Evolutionary conservation across 441 rosid genomes (phyloP).

Genomic region (Biscutella auriculata): DNA sequence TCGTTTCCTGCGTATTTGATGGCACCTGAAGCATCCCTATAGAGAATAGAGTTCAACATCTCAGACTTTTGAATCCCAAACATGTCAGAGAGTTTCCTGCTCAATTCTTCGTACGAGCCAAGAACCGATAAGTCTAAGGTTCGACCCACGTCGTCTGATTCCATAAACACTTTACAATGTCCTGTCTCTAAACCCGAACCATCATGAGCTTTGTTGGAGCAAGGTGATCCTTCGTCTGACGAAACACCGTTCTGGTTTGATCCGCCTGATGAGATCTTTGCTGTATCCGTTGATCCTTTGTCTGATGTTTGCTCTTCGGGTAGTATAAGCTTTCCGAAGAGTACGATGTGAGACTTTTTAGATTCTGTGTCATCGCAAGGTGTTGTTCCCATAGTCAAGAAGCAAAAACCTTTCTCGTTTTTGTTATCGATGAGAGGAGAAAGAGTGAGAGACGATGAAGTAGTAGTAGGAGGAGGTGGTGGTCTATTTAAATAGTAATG

Average conservation of each 20-base stretch:
- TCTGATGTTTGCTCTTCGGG: slow-evolving; percentile 49
- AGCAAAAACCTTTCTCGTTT: slow-evolving; percentile 42
- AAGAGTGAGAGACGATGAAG: slow-evolving; percentile 31
- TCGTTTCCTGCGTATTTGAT: slow-evolving; percentile 55
- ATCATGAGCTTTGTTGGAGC: slow-evolving; percentile 31
- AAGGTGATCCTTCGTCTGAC: slow-evolving; percentile 50
- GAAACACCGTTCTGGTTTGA: slow-evolving; percentile 36
- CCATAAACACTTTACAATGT: slow-evolving; percentile 83
- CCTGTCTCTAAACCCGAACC: slow-evolving; percentile 40
- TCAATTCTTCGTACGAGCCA: slow-evolving; percentile 65
- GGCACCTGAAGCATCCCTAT: slow-evolving; percentile 45
- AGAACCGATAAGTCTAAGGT: slow-evolving; percentile 60
- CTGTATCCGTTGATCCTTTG: slow-evolving; percentile 49
- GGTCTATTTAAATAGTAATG: slow-evolving; percentile 45
- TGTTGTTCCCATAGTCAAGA: slow-evolving; percentile 39
- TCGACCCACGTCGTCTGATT: slow-evolving; percentile 76
- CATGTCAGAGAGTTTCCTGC: slow-evolving; percentile 51
- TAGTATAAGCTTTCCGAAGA: slow-evolving; percentile 79
- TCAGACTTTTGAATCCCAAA: slow-evolving; percentile 54
- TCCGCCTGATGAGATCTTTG: slow-evolving; percentile 38
- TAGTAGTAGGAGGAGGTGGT: slow-evolving; percentile 35
- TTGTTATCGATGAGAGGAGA: slow-evolving; percentile 17
- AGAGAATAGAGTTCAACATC: slow-evolving; percentile 52
- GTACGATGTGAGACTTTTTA: slow-evolving; percentile 49
- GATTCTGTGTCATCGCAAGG: slow-evolving; percentile 31